A percentile compares a stretch with the other conserved stretches of the same genome.
Conservation (phyloP, 1,139 yeast genomes). For the Magnusiomyces suaveolens region DNA sequence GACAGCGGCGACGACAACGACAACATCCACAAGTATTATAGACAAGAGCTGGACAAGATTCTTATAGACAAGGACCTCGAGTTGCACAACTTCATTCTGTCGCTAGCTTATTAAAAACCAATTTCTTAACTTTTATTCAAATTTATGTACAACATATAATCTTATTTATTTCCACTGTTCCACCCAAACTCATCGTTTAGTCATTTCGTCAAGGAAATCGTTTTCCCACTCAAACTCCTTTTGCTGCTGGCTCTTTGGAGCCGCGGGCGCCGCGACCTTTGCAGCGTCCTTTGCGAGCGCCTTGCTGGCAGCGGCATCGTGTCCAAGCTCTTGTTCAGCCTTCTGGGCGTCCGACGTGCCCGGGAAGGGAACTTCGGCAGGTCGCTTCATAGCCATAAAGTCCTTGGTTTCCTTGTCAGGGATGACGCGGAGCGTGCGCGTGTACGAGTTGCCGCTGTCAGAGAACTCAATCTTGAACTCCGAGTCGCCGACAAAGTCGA, state of each 20-base stretch:
- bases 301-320: slow-evolving; percentile 6
- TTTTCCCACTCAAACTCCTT: slow-evolving; percentile 27
- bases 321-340: background rate
- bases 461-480: slow-evolving; percentile 15
- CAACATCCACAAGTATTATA: background rate
- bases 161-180: background rate
- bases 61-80: too few species aligned
- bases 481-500: slow-evolving; percentile 20
- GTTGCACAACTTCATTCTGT: too few species aligned
- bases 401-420: slow-evolving; percentile 11
- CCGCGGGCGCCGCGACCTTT: slow-evolving; percentile 6
- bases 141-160: too few species aligned
- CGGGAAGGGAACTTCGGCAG: slow-evolving; percentile 16
- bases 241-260: slow-evolving; percentile 6
- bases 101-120: too few species aligned
- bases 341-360: slow-evolving; percentile 7
- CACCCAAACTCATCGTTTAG: slow-evolving; percentile 9
- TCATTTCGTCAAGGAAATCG: slow-evolving; percentile 21
- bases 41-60: background rate
- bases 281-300: slow-evolving; percentile 11
- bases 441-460: slow-evolving; percentile 11
- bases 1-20: background rate
- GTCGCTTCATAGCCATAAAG: slow-evolving; percentile 11
- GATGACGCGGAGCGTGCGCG: slow-evolving; percentile 12
- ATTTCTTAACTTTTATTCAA: too few species aligned